Base-by-base conservation (phyloP, 1,139 yeast genomes). In the Arxiozyma bovina region DNA sequence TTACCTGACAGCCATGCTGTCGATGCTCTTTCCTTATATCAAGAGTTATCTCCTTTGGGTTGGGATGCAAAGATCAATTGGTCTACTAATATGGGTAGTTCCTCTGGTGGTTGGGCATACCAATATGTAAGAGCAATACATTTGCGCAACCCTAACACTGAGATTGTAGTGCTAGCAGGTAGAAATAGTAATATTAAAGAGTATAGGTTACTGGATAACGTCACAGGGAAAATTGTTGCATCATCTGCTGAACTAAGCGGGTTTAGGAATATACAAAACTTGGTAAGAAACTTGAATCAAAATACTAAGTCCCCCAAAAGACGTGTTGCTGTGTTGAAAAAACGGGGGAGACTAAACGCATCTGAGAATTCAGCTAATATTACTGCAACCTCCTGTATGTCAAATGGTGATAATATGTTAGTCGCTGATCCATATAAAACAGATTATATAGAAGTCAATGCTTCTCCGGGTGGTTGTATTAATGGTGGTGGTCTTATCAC, bases 391-490 rank as follows among this genome's bases (percentile, higher is more conserved):
- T 12, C 40, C n/a, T 15, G n/a, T 2, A 34, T 15, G 40, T 15
- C 40, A 38, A 21, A 20, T 21, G 15, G 18, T 22, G 17, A 17
- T 20, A 18, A 38, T 20, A 25, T n/a, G 6, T 4, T 49, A 6
- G 48, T 50, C 0, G 82, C 83, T 0, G 93, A 87, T 60, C 85
- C 93, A 0, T 71, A 80, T 21, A 77, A 74, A 49, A 85, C 88
- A 63, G 95, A 89, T 60, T 88, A 87, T 63, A 89, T 93, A 5
- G 99, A 93, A 64, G 87, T 93, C 42, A 91, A 90, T 97, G 99
- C 99, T 1, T 93, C 99, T 69, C 99, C 99, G 3, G 89, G 88
- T 43, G 99, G 99, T 1, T 93, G 99, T 66, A 87, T 91, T 55
- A 93, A 93, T 65, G 99, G 99, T 9, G 98, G 99, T 20, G 99